These are phyloP conservation scores for Penstemon barbatus DNA, from an alignment of 257 asterid species.

Conservation along the genomic window DNA sequence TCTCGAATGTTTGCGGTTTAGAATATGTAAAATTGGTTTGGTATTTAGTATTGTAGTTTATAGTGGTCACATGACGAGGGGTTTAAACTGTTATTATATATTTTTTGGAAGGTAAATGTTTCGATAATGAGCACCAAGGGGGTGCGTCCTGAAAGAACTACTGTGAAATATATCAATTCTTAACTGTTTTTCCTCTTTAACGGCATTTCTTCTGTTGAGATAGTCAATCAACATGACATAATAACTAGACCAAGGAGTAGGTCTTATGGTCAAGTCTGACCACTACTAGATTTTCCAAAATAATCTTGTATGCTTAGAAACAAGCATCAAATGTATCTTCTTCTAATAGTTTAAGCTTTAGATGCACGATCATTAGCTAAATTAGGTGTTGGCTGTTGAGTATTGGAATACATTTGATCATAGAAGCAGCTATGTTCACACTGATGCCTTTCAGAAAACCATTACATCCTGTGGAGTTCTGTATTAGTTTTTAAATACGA, in stretches of 20 bases:
- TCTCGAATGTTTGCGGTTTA: not conserved
- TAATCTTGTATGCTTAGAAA: not conserved
- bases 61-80: not conserved
- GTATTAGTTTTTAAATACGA: slow-evolving; percentile 15
- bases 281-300: not conserved
- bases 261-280: not conserved
- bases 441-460: slow-evolving; percentile 21
- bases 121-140: not conserved
- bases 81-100: not conserved
- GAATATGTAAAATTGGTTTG: not conserved
- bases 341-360: not conserved
- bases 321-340: not conserved
- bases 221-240: not conserved
- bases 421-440: slow-evolving; percentile 11
- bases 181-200: not conserved
- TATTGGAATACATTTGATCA: slow-evolving; percentile 8
- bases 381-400: slow-evolving; percentile 19
- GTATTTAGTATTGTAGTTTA: not conserved
- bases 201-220: not conserved
- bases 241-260: not conserved
- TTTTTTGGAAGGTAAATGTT: not conserved
- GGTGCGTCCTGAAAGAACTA: not conserved
- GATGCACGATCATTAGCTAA: not conserved
- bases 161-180: not conserved
- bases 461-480: slow-evolving; percentile 14